phyloP scores from a whole-genome alignment of 306 rosid genomes.

The Spatholobus suberectus region DNA sequence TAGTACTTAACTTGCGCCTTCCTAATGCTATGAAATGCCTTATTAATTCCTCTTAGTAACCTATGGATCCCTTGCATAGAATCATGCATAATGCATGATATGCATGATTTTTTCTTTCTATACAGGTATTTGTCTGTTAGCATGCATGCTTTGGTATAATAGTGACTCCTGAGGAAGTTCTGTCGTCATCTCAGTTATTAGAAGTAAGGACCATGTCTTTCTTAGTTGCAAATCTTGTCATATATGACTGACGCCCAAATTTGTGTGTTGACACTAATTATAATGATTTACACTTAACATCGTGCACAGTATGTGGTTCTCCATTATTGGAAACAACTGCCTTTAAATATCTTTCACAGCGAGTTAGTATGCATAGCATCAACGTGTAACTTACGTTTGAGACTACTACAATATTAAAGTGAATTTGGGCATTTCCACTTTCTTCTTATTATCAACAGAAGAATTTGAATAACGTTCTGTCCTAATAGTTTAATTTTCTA shows the following conservation, averaged over 20 bases:
- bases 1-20: neutral
- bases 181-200: neutral
- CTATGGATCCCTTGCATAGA: neutral
- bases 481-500: slow-evolving; percentile 24
- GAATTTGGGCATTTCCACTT: neutral
- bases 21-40: neutral
- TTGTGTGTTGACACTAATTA: neutral
- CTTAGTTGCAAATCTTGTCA: neutral
- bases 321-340: neutral
- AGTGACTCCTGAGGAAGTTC: neutral
- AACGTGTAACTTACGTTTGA: neutral
- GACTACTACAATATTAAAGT: neutral
- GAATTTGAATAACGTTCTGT: neutral
- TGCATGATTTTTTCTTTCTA: neutral
- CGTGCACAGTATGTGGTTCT: neutral
- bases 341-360: neutral
- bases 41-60: neutral
- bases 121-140: neutral
- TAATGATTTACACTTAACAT: neutral
- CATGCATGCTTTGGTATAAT: neutral
- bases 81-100: neutral
- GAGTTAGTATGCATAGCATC: neutral
- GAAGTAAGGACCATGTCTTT: neutral
- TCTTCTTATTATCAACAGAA: neutral
- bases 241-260: neutral